Conservation (phyloP, 2,329 filamentous ascomycete species). For the Colletotrichum eleusines region DNA sequence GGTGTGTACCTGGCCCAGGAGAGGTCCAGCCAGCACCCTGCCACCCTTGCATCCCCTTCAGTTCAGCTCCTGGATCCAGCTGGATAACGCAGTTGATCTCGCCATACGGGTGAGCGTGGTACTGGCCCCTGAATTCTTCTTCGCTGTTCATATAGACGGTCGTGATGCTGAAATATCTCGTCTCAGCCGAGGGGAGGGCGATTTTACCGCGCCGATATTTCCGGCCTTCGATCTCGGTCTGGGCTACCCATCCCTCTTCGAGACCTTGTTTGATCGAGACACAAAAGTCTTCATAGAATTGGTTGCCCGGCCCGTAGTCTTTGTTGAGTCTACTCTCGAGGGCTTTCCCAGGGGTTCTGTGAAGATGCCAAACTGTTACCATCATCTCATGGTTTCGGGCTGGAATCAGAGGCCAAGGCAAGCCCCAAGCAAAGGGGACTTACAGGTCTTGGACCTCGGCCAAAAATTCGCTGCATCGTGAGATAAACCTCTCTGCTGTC, state of each 20-base stretch:
- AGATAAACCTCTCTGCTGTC: conserved; percentile 47
- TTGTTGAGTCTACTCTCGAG: conserved; percentile 58
- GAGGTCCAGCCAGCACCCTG: conserved; percentile 68
- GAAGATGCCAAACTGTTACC: background rate
- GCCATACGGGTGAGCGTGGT: conserved; percentile 65
- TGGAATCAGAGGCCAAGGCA: background rate
- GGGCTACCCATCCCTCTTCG: conserved; percentile 59
- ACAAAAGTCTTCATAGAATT: conserved; percentile 58
- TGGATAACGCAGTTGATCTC: conserved; percentile 68
- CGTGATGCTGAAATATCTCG: conserved; percentile 66
- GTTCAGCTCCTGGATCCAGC: conserved; percentile 61
- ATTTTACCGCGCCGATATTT: conserved; percentile 63
- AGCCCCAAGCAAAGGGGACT: conserved; percentile 24
- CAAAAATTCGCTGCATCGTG: conserved; percentile 49
- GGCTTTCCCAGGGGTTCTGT: conserved; percentile 59
- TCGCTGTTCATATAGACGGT: conserved; percentile 68
- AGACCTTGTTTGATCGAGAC: conserved; percentile 54
- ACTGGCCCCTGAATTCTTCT: conserved; percentile 60
- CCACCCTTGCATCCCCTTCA: conserved; percentile 69
- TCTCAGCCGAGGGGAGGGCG: conserved; percentile 58
- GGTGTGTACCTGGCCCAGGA: conserved; percentile 66
- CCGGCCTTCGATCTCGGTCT: conserved; percentile 56
- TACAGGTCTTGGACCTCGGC: conserved; percentile 50
- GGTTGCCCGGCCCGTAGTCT: conserved; percentile 57
- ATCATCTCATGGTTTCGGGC: background rate